Evolutionary conservation across 202 grass and related monocot species (phyloP), one percentile per base, ranked within the genome.

Genomic region (Setaria viridis): DNA sequence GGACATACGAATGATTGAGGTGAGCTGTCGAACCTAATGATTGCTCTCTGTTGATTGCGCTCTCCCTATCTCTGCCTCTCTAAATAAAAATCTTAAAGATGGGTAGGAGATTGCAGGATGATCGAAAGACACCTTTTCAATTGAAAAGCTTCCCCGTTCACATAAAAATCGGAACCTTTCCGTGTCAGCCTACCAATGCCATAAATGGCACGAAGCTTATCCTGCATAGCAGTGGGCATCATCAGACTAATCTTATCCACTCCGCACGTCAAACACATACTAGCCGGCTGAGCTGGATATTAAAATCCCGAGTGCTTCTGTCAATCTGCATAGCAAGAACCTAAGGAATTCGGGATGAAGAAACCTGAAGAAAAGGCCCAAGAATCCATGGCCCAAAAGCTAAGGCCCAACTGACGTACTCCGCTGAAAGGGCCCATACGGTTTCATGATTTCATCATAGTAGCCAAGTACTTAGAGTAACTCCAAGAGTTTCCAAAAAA

Each of bases 131-230:
- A 16, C 32, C 32, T 77, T 78, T 83, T 10, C 19, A 72, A 64
- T 43, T 33, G 43, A 2, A 2, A 39, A 77, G 51, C 9, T 41
- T 41, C 0, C 39, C 4, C 39, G 39, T 41, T 41, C 39, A 41
- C 39, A 41, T 41, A 41, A 41, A 41, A 56, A n/a, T 19, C 25
- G n/a, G 9, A 50, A 77, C 63, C 14, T 87, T 69, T 83, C 55
- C n/a, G 16, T 47, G 11, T 81, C 85, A 81, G 41, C 47, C 54
- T 35, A 74, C 16, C n/a, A 4, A 35, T 66, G 6, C 11, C 2
- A 3, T 6, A 60, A 25, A 57, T 48, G 17, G 4, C 43, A 48
- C 65, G 56, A 21, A 57, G 56, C 46, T 37, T 79, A 83, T 88
- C 66, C 10, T 45, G 0, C 7, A 16, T 65, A 29, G 20, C 4